Evolutionary conservation across 1,284 basidiomycete species (phyloP), one percentile per base, ranked within the genome.

Genomic region (Fomes fomentarius): DNA sequence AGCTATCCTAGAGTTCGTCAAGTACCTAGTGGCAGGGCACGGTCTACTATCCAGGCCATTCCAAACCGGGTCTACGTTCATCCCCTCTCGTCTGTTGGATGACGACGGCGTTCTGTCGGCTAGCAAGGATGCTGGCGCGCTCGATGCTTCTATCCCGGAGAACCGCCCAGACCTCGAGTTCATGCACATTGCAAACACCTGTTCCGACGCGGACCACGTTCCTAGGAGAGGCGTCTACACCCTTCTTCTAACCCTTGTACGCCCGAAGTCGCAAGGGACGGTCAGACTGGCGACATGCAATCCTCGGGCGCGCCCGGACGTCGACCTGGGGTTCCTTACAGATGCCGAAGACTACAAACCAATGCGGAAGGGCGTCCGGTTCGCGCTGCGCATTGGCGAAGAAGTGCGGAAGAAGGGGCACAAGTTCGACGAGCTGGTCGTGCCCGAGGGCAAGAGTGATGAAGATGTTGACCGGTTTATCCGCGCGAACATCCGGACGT

Each of bases 121-220:
- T n/a, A n/a, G n/a, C 1, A 50, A 62, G 17, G 35, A 56, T 21
- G 46, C 59, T 11, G 37, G 50, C 9, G 57, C 56, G 11, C 54
- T 63, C 22, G 64, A 66, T 50, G 58, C 61, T 17, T 38, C 51
- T 10, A 44, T 61, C 17, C 56, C 63, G 4, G 56, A 54, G 4
- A 67, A 68, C 31, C 47, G 71, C 17, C 71, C 73, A 14, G 73
- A 74, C 53, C 65, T 74, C 44, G 73, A 74, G 60, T 61, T 74
- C 52, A 73, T 74, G 64, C 63, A 69, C 30, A 60, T 70, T 21
- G 30, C 54, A 25, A 53, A 50, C 47, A 56, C 54, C 50, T 56
- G 56, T 47, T 53, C 60, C 4, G 57, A 56, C 47, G 41, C 75
- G 74, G 47, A 50, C 46, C 60, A 67, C 45, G 50, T 51, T 11